Conservation (phyloP, 2,329 filamentous ascomycete genomes). For the Verticillium longisporum region DNA sequence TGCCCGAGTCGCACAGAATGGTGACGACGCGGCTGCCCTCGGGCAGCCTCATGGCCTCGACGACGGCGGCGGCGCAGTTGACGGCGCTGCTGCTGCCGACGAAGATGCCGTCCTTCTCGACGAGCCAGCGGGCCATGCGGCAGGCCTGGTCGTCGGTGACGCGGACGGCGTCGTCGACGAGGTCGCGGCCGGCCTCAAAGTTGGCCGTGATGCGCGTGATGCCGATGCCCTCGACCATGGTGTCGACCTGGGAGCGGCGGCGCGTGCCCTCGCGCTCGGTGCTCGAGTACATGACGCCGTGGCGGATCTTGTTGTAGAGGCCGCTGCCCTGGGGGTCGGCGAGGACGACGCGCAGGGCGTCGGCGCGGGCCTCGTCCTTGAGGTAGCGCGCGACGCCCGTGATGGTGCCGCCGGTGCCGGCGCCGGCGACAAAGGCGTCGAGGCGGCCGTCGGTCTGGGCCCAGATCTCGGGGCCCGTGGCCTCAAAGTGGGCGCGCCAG, state of each 20-base stretch:
- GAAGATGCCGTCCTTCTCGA: conserved; percentile 93
- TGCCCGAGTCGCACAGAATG: conserved; percentile 78
- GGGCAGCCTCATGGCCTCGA: conserved; percentile 57
- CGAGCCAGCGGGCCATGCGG: conserved; percentile 91
- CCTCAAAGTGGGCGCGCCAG: conserved; percentile 72
- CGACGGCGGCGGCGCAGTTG: conserved; percentile 79
- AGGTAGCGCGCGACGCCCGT: conserved; percentile 79
- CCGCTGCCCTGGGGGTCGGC: conserved; percentile 94
- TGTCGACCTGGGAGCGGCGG: conserved; percentile 85
- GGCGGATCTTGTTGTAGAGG: conserved; percentile 82
- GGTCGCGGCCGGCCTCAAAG: conserved; percentile 77
- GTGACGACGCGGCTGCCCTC: conserved; percentile 66
- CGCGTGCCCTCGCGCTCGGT: conserved; percentile 89
- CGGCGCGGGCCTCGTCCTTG: conserved; percentile 60
- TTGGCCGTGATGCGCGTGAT: conserved; percentile 93
- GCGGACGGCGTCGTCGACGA: conserved; percentile 84
- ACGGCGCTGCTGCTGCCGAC: conserved; percentile 93
- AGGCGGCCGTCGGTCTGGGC: conserved; percentile 66
- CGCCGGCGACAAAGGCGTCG: conserved; percentile 87
- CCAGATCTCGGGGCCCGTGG: conserved; percentile 87
- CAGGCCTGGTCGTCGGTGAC: conserved; percentile 86
- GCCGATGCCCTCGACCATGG: conserved; percentile 91
- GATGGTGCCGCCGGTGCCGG: conserved; percentile 90
- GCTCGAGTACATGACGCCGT: conserved; percentile 90
- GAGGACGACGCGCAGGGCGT: conserved; percentile 63